These are phyloP conservation scores for Prorocentrum cordatum DNA, from an alignment of 169 alveolate species.

Conservation along the genomic window DNA sequence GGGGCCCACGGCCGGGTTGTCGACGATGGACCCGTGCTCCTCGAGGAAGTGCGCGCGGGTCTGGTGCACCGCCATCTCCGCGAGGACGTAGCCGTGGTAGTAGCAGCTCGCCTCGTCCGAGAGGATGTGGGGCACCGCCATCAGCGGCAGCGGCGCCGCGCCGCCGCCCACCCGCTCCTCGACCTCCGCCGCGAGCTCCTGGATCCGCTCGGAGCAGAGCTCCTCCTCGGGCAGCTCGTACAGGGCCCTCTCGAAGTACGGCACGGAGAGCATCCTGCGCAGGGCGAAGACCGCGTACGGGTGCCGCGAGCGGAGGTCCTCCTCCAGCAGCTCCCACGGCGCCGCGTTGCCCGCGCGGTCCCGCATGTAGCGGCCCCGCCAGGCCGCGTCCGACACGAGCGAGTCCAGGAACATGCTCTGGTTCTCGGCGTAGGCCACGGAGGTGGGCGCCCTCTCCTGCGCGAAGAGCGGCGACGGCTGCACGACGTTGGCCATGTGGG, in stretches of 20 bases:
- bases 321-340: neutral
- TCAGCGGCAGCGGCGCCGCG: neutral
- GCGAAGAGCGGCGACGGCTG: neutral
- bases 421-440: neutral
- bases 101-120: neutral
- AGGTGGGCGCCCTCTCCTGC: neutral
- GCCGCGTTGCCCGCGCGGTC: neutral
- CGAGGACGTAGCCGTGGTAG: constrained; percentile 12
- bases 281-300: neutral
- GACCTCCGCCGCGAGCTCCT: neutral
- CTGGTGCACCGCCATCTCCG: neutral
- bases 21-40: neutral
- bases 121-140: neutral
- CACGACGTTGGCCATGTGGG: neutral
- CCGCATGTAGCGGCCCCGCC: neutral
- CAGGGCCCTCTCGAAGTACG: neutral
- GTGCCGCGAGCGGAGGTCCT: neutral
- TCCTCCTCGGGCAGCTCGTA: neutral
- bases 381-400: neutral
- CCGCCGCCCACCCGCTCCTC: neutral
- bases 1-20: neutral
- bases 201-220: neutral
- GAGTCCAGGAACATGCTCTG: constrained; percentile 3
- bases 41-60: neutral
- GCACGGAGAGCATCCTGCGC: neutral